Base-by-base conservation (phyloP, 1,284 basidiomycete species). In the Meira miltonrushii region DNA sequence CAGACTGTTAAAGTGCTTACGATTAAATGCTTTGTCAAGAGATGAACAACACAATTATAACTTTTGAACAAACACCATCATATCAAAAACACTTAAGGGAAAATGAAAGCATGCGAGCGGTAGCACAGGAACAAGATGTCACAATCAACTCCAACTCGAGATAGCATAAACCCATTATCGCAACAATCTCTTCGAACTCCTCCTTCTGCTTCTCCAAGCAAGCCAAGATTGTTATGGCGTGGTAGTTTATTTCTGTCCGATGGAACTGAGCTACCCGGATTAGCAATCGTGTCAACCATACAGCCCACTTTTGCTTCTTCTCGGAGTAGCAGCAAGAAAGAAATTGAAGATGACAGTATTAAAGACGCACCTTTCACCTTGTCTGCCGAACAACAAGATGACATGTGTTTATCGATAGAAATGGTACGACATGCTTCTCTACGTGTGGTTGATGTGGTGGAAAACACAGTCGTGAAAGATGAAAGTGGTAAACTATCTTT, bases 381-480 rank as follows among this genome's bases (percentile, higher is more conserved):
- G 23, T 13, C 40, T 56, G 12, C 10, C 23, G 39, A 55, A 23
- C 33, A 53, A 25, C 72, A 75, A 39, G 71, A 67, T n/a, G 73
- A 70, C 25, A 56, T 76, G 28, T 71, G 72, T 55, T 55, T 76
- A 23, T 71, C 74, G 0, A 58, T 76, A 28, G 72, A 76, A 56
- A 76, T 76, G 72, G 67, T 76, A 6, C 70, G 74, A 3, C 71
- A 76, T 54, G 61, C 65, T 12, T 65, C 72, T 6, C 59, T 76
- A 0, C 59, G 57, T 23, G 57, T 72, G 12, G 46, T 62, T 0
- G 58, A 60, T 2, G 54, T 65, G 7, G 40, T 58, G 23, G 46
- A 48, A 25, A 25, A 48, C 8, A 33, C 28, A 23, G 17, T 48
- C 12, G 46, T 21, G 5, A 48, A 23, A 48, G 46, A 48, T 17